Conservation (phyloP, 305 asterid genomes). For the Rubia tinctorum region DNA sequence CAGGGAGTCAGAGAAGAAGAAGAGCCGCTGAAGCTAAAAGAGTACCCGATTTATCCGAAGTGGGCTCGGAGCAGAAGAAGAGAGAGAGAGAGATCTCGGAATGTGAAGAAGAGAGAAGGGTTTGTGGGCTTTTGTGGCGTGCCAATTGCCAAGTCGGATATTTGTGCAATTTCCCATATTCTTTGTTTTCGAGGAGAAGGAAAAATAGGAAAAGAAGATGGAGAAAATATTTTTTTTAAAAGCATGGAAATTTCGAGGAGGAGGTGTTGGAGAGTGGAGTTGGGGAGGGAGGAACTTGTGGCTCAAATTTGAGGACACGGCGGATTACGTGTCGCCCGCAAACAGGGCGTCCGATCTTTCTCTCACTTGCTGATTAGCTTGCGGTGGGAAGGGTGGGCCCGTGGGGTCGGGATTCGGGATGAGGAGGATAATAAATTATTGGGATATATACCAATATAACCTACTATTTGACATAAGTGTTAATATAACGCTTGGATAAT, state of each 20-base stretch:
- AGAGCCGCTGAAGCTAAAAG: background rate
- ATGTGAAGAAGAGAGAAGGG: background rate
- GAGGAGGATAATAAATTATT: too few species aligned
- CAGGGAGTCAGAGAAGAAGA: constrained; percentile 22
- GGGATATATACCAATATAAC: too few species aligned
- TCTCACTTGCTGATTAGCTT: background rate
- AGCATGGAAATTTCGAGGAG: constrained; percentile 46
- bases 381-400: background rate
- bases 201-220: background rate
- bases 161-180: background rate
- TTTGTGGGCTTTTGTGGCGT: constrained; percentile 9
- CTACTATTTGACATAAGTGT: too few species aligned
- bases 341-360: constrained; percentile 16
- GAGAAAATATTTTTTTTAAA: constrained; percentile 11
- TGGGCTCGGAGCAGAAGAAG: constrained; percentile 9
- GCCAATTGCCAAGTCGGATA: constrained; percentile 62
- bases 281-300: constrained; percentile 23
- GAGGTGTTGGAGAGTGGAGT: constrained; percentile 3
- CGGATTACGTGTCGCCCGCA: constrained; percentile 20
- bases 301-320: constrained; percentile 17
- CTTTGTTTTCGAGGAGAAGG: background rate
- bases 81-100: constrained; percentile 20
- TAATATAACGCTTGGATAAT: too few species aligned
- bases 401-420: background rate
- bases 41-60: background rate